Conservation (phyloP, 352 stramenopile genomes). For the Globisporangium cylindrosporum region DNA sequence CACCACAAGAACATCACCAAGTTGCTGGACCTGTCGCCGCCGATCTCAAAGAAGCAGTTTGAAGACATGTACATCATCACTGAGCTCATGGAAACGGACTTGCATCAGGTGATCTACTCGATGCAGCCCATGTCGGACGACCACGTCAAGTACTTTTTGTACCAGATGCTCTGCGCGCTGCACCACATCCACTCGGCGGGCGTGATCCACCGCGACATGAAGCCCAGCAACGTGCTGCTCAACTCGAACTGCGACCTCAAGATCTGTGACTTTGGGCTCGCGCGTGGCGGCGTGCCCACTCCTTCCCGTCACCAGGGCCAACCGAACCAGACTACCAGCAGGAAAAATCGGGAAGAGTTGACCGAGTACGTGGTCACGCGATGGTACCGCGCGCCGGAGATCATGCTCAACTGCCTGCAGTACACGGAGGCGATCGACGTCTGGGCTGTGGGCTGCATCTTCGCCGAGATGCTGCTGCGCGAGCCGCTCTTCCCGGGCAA, state of each 20-base stretch:
- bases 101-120: slow-evolving; percentile 96
- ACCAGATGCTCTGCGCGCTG: slow-evolving; percentile 77
- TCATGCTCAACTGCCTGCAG: slow-evolving; percentile 94
- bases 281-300: slow-evolving; percentile 69
- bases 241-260: slow-evolving; percentile 88
- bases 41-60: slow-evolving; percentile 90
- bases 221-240: slow-evolving; percentile 78
- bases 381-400: slow-evolving; percentile 19
- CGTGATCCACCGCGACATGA: slow-evolving; percentile 81
- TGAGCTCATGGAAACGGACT: slow-evolving; percentile 96
- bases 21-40: slow-evolving; percentile 90
- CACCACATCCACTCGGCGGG: slow-evolving; percentile 95
- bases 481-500: slow-evolving; percentile 95
- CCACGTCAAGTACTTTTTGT: slow-evolving; percentile 82
- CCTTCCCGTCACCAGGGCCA: slow-evolving; percentile 69
- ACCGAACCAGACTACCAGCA: slow-evolving; percentile 21
- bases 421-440: slow-evolving; percentile 94
- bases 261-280: slow-evolving; percentile 91
- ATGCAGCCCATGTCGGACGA: slow-evolving; percentile 89
- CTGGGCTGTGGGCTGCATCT: slow-evolving; percentile 97
- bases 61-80: slow-evolving; percentile 96
- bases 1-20: slow-evolving; percentile 92
- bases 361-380: slow-evolving; percentile 13
- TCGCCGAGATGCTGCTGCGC: slow-evolving; percentile 95
- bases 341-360: slow-evolving; percentile 39